Evolutionary conservation across 768 basidiomycete genomes (phyloP).

Genomic region (Leccinellum rugosiceps): DNA sequence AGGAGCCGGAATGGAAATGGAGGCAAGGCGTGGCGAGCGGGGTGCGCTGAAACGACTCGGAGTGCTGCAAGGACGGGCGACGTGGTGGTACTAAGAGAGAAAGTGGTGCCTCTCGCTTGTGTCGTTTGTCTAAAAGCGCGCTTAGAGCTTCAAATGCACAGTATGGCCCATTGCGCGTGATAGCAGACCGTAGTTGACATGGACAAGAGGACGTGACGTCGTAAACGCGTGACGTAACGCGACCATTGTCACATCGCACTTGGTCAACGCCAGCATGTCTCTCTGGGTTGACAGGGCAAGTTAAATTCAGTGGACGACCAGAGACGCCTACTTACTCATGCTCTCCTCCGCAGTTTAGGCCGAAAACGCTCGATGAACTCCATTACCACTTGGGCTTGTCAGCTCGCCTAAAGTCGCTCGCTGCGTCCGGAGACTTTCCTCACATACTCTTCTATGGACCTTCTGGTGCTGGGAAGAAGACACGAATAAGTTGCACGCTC

Average conservation of each 20-base stretch:
- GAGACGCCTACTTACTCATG: conserved; percentile 1
- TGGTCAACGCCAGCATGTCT: conserved; percentile 42
- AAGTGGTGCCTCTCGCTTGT: too few species aligned
- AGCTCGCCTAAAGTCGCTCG: conserved; percentile 72
- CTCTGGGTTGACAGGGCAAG: conserved; percentile 60
- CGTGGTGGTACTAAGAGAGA: too few species aligned
- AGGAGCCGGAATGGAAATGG: too few species aligned
- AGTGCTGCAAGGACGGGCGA: too few species aligned
- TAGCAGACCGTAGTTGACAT: too few species aligned
- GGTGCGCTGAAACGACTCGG: too few species aligned
- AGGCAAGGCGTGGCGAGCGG: too few species aligned
- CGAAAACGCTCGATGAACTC: conserved; percentile 76
- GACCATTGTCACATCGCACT: conserved; percentile 6
- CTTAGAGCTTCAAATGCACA: too few species aligned
- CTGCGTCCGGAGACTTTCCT: conserved; percentile 90
- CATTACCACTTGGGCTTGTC: conserved; percentile 87
- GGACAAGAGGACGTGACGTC: conserved; percentile 10
- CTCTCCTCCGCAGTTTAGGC: conserved; percentile 63
- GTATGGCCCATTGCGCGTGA: too few species aligned
- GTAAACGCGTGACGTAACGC: conserved; percentile 34
- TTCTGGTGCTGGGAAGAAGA: conserved; percentile 97
- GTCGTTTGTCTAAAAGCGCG: too few species aligned
- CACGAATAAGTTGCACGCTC: conserved; percentile 86
- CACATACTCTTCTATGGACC: conserved; percentile 98
- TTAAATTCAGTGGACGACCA: neutral